Evolutionary conservation across 805 yeast species (phyloP).

Genomic region (Metschnikowia bowlesiae): DNA sequence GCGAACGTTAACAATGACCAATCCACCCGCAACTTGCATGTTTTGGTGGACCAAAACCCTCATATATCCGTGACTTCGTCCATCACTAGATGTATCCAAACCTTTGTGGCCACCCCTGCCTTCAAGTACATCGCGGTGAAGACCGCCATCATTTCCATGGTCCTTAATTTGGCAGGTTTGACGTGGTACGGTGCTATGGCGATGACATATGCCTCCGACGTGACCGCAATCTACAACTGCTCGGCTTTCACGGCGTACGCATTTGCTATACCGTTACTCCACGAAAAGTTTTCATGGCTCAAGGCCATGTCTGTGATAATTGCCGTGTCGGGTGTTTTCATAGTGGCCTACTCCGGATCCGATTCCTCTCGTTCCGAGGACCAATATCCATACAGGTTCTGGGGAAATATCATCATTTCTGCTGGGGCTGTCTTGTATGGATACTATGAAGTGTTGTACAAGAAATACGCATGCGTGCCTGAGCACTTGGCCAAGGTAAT

Average conservation of each 20-base stretch:
- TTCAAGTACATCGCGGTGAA: conserved; percentile 43
- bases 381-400: conserved; percentile 52
- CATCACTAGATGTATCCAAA: conserved; percentile 25
- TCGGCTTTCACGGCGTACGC: conserved; percentile 85
- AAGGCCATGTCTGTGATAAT: conserved; percentile 65
- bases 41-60: conserved; percentile 33
- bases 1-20: conserved; percentile 34
- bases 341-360: conserved; percentile 67
- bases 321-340: conserved; percentile 70
- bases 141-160: conserved; percentile 44
- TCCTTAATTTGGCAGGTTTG: conserved; percentile 70
- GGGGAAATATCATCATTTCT: conserved; percentile 69
- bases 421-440: conserved; percentile 77
- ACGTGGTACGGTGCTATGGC: conserved; percentile 87
- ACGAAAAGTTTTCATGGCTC: conserved; percentile 58
- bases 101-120: conserved; percentile 44
- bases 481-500: conserved; percentile 39
- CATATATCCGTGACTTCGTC: conserved; percentile 33
- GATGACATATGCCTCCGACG: conserved; percentile 75
- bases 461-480: conserved; percentile 72
- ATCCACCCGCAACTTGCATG: conserved; percentile 29
- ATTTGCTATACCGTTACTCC: conserved; percentile 70
- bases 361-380: conserved; percentile 16
- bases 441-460: conserved; percentile 78
- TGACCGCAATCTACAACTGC: conserved; percentile 87